Evolutionary conservation across 2,329 filamentous ascomycete species (phyloP), one percentile per base, ranked within the genome.

Genomic region (Diplocarpon mali): DNA sequence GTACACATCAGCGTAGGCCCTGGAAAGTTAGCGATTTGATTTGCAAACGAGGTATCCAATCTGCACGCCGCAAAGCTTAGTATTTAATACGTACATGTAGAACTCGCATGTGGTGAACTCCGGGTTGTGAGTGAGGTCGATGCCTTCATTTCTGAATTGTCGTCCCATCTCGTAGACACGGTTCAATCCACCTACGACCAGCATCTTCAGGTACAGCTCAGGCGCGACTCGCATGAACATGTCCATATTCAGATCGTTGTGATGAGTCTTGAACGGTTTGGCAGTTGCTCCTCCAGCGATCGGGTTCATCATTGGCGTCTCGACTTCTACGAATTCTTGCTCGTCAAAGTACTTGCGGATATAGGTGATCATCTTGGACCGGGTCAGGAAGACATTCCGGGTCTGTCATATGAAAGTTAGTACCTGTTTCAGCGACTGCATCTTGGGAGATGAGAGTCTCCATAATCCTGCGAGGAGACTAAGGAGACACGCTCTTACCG

Each of bases 91-190:
- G 5, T 14, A 32, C 76, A 85, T 81, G 68, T 98, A 98, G 69
- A 96, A 96, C 66, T 98, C 92, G 65, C 87, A 86, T 20, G 87
- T 94, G 35, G 92, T 98, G 71, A 98, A 98, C 64, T 98, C 92
- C 32, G 85, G 92, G 71, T 96, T 98, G 73, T 98, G 92, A 7
- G 92, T 98, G 40, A 92, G 71, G 64, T 94, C 87, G 53, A 87
- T 83, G 48, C 84, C 82, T 66, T 95, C 89, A 61, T 98, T 98
- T 59, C 92, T 74, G 77, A 98, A 98, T 64, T 94, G 87, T 54
- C 88, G 83, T 53, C 92, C 92, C 51, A 98, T 79, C 65, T 98
- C 92, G 67, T 95, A 98, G 12, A 98, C 92, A 58, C 85, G 80
- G 69, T 95, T 86, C 35, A 96, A 75, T 48, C 90, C 92, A 60